Evolutionary conservation across 768 basidiomycete genomes (phyloP), one percentile per base, ranked within the genome.

Genomic region (Suillus fuscotomentosus): DNA sequence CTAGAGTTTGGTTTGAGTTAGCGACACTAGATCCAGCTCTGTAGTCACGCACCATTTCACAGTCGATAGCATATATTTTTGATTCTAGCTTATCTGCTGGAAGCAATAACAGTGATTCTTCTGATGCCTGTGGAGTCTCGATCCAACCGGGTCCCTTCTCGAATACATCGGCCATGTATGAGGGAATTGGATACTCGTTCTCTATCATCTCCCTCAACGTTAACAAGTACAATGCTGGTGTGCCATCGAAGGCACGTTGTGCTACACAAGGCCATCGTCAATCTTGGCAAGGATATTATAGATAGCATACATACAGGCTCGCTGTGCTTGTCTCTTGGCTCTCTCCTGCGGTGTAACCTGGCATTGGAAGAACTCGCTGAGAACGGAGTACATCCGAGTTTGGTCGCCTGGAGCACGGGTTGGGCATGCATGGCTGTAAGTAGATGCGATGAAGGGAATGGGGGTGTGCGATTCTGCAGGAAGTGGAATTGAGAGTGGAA

Each of bases 361-460:
- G 0, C 85, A 83, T 56, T 88, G 89, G 75, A 98, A 90, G 71
- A 99, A 93, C 0, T 88, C 78, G 69, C 89, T 88, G 27, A 97
- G 82, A 47, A 94, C 89, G 34, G 91, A 92, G 70, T 95, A 91
- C 88, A 99, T 90, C 50, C 88, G 82, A 42, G 84, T 88, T 61
- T 84, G 82, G 68, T 98, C 97, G 1, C 97, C 97, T 0, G 95
- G 96, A 1, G 96, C 95, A 22, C 90, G 87, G 0, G 95, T 96
- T 0, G 96, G 97, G 67, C 92, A 94, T 15, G 94, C 95, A 78
- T 97, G 94, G 63, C 91, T 92, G 79, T 98, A 99, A 5, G 84
- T 92, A 41, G 80, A 89, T 47, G 85, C 85, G 65, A 88, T 89
- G 78, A 85, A 98, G 3, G 86, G 88, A 27, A 88, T 78, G 31